Conservation (phyloP, 805 yeast genomes). For the Pichia deserticola region DNA sequence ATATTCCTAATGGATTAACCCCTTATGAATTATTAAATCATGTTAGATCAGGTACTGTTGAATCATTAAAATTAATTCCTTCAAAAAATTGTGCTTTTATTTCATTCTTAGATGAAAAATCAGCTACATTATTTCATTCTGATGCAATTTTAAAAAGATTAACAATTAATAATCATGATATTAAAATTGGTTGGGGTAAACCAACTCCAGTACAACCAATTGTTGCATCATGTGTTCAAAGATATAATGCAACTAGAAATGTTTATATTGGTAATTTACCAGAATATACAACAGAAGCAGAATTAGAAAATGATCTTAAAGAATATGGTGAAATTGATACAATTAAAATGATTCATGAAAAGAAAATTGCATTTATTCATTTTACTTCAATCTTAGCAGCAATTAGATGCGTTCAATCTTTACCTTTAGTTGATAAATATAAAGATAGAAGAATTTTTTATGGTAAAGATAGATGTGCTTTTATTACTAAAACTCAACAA, state of each 20-base stretch:
- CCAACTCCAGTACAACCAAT: constrained; percentile 67
- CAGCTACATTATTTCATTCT: constrained; percentile 87
- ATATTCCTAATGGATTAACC: constrained; percentile 73
- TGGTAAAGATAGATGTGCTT: constrained; percentile 94
- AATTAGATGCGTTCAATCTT: constrained; percentile 71
- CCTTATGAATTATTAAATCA: constrained; percentile 80
- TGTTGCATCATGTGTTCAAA: constrained; percentile 66
- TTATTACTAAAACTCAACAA: constrained; percentile 90
- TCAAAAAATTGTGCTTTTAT: constrained; percentile 84
- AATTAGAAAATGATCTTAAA: constrained; percentile 56
- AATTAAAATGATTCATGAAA: constrained; percentile 68
- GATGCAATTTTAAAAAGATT: constrained; percentile 84
- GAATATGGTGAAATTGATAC: constrained; percentile 81
- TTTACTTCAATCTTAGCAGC: constrained; percentile 81
- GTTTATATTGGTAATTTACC: constrained; percentile 76
- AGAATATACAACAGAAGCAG: constrained; percentile 57
- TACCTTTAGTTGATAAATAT: constrained; percentile 65
- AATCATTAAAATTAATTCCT: constrained; percentile 69
- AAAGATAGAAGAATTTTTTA: constrained; percentile 73
- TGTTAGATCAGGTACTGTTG: constrained; percentile 86
- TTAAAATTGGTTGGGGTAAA: constrained; percentile 91
- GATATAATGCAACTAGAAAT: constrained; percentile 89
- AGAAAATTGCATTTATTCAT: constrained; percentile 86
- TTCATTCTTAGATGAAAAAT: constrained; percentile 80
- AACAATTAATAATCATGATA: constrained; percentile 71